phyloP scores from a whole-genome alignment of 257 asterid genomes.

The Forsythia suspensa region DNA sequence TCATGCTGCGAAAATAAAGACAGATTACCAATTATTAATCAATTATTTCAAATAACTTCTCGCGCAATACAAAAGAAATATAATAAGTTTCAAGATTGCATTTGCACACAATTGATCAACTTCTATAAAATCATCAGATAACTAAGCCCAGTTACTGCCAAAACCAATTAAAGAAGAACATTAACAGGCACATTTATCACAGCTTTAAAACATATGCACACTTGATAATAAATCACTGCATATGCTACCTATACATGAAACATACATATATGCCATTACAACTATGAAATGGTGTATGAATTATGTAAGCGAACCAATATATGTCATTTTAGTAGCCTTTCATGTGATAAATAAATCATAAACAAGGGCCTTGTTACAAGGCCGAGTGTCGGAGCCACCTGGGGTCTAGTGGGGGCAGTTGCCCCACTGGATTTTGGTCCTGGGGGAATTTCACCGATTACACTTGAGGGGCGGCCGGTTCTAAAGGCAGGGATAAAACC shows the following conservation, averaged over 20 bases:
- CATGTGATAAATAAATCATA: not conserved
- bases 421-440: too few species aligned
- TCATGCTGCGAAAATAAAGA: not conserved
- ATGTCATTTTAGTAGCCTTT: not conserved
- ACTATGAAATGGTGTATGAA: not conserved
- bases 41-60: too few species aligned
- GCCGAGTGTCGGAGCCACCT: too few species aligned
- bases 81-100: not conserved
- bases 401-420: too few species aligned
- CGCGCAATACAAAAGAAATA: not conserved
- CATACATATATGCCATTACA: not conserved
- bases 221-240: not conserved
- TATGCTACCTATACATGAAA: not conserved
- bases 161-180: not conserved
- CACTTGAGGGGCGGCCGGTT: too few species aligned
- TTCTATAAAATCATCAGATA: not conserved
- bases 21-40: not conserved
- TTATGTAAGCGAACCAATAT: too few species aligned
- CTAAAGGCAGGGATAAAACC: too few species aligned
- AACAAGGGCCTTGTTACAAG: not conserved
- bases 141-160: not conserved
- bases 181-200: not conserved
- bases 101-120: not conserved
- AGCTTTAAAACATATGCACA: not conserved
- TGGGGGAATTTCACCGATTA: too few species aligned